phyloP scores from a whole-genome alignment of 2,329 filamentous ascomycete species.

The Colletotrichum sublineola region DNA sequence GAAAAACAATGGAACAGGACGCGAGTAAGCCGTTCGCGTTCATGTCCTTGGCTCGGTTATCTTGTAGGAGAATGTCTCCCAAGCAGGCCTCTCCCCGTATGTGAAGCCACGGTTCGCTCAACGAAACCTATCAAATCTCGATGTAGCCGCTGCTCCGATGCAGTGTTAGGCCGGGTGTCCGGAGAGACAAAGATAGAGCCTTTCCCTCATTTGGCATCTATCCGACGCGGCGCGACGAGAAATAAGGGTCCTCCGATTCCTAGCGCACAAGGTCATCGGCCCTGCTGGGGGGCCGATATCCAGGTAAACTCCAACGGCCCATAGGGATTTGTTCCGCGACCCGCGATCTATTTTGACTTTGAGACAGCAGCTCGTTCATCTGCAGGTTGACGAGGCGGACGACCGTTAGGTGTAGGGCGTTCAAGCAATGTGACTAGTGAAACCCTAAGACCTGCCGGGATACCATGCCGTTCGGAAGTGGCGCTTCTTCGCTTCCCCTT shows the following conservation, averaged over 20 bases:
- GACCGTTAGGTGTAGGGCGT: not conserved
- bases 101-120: not conserved
- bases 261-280: not conserved
- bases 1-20: not conserved
- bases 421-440: constrained; percentile 4
- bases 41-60: not conserved
- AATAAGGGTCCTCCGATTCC: not conserved
- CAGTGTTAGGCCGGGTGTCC: not conserved
- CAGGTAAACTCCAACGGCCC: not conserved
- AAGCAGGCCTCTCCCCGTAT: not conserved
- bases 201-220: not conserved
- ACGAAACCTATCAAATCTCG: not conserved
- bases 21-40: not conserved
- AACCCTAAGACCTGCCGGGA: not conserved
- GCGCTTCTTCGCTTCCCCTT: not conserved
- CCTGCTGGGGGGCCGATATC: not conserved
- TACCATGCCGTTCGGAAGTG: not conserved
- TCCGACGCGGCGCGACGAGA: not conserved
- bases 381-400: constrained; percentile 10
- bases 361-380: constrained; percentile 5
- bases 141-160: not conserved
- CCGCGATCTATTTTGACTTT: constrained; percentile 9
- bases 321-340: not conserved
- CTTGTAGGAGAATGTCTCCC: not conserved
- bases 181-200: not conserved